Conservation (phyloP, 768 basidiomycete species). For the Phlebiopsis flavidoalba region DNA sequence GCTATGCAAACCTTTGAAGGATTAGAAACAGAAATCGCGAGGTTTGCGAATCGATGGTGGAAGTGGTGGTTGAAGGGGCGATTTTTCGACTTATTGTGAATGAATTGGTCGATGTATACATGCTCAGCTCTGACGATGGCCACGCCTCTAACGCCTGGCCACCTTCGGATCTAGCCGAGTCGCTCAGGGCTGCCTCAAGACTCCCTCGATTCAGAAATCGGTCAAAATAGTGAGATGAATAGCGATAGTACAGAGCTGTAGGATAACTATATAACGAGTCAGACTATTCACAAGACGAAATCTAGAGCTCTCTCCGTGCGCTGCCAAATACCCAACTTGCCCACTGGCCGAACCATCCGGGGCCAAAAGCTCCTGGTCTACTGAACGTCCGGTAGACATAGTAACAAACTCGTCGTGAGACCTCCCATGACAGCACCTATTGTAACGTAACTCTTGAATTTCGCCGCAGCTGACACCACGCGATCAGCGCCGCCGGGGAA, state of each 20-base stretch:
- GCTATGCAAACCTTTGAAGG: background rate
- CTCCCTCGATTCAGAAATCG: background rate
- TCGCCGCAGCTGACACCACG: constrained; percentile 62
- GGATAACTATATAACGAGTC: constrained; percentile 8
- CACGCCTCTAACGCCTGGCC: constrained; percentile 23
- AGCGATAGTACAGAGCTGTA: constrained; percentile 11
- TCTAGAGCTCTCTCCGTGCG: constrained; percentile 40
- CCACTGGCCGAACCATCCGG: constrained; percentile 56
- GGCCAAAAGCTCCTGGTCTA: constrained; percentile 50
- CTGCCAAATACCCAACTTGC: constrained; percentile 60
- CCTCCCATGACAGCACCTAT: constrained; percentile 72
- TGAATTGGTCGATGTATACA: constrained; percentile 14
- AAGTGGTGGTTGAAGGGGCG: constrained; percentile 4
- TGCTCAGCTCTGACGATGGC: constrained; percentile 13
- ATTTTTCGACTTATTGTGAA: constrained; percentile 13
- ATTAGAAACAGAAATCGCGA: background rate
- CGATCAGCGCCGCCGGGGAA: constrained; percentile 78
- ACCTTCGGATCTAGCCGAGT: constrained; percentile 21
- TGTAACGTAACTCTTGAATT: constrained; percentile 67
- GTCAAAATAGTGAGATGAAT: background rate
- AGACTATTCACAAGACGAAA: background rate
- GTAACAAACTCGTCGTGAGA: constrained; percentile 62
- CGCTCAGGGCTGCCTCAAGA: background rate
- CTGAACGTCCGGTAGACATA: constrained; percentile 66
- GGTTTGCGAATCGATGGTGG: constrained; percentile 1